Conservation (phyloP, 305 asterid species). For the Solanum chacoense region DNA sequence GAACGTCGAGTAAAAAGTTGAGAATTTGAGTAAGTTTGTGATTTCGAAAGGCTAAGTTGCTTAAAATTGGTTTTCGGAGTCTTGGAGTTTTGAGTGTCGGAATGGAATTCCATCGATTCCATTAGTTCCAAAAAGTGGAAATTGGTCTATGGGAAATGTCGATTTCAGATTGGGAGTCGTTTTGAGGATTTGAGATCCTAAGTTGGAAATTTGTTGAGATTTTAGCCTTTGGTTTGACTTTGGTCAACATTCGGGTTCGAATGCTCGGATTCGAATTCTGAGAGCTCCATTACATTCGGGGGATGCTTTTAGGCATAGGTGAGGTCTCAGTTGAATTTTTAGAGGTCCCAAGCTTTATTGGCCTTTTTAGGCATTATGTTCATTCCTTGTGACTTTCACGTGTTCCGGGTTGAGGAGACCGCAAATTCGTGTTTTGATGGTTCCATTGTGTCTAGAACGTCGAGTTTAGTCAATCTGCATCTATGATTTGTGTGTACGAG, state of each 20-base stretch:
- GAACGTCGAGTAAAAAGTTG: background rate
- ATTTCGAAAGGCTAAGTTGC: background rate
- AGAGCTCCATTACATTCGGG: background rate
- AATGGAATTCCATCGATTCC: no score
- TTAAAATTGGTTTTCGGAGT: background rate
- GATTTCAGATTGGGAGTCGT: no score
- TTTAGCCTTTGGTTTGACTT: background rate
- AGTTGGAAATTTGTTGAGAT: background rate
- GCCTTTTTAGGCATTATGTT: background rate
- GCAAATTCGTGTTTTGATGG: background rate
- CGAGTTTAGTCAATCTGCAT: background rate
- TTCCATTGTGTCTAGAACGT: background rate
- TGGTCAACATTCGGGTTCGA: background rate
- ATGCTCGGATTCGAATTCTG: background rate
- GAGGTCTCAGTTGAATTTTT: background rate
- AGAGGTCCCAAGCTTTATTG: background rate
- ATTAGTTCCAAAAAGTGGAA: background rate
- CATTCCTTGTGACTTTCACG: background rate
- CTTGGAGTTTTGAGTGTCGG: background rate
- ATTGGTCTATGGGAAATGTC: background rate
- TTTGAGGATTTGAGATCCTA: background rate
- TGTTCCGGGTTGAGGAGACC: background rate
- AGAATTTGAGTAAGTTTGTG: background rate
- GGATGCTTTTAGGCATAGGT: background rate
- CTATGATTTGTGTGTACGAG: background rate